Conservation (phyloP, 345 rosid species). For the Acer saccharum region DNA sequence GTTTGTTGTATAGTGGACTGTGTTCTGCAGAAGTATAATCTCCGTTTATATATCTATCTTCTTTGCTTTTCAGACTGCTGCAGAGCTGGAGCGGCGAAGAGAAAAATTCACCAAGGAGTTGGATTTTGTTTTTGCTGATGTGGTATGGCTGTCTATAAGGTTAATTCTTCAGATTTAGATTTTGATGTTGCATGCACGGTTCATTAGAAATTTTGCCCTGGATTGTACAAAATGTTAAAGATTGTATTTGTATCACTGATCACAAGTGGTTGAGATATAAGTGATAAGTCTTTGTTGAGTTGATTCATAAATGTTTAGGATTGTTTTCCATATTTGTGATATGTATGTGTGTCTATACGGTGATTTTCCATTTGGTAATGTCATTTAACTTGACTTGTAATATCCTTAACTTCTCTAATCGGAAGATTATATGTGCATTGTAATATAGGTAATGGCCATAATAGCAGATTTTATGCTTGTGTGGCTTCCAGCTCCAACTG, state of each 20-base stretch:
- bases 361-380: not conserved
- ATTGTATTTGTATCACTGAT: no score
- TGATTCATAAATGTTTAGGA: not conserved
- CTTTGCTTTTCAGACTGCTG: conserved; percentile 47
- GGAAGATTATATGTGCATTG: not conserved
- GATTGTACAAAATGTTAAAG: no score
- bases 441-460: conserved; percentile 68
- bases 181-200: no score
- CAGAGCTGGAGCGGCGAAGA: conserved; percentile 58
- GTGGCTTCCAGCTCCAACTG: conserved; percentile 78
- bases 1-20: not conserved
- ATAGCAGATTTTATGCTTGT: conserved; percentile 90
- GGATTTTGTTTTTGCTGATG: conserved; percentile 70
- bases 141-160: conserved; percentile 39
- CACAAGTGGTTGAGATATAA: not conserved
- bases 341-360: not conserved
- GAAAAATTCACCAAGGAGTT: conserved; percentile 58
- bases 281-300: not conserved
- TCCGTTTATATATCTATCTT: not conserved
- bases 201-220: no score
- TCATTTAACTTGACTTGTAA: not conserved
- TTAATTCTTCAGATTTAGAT: no score
- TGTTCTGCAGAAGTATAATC: not conserved
- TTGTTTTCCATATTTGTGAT: not conserved
- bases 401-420: conserved; percentile 3